Evolutionary conservation across 2,329 filamentous ascomycete genomes (phyloP).

Genomic region (Nemania sp.): DNA sequence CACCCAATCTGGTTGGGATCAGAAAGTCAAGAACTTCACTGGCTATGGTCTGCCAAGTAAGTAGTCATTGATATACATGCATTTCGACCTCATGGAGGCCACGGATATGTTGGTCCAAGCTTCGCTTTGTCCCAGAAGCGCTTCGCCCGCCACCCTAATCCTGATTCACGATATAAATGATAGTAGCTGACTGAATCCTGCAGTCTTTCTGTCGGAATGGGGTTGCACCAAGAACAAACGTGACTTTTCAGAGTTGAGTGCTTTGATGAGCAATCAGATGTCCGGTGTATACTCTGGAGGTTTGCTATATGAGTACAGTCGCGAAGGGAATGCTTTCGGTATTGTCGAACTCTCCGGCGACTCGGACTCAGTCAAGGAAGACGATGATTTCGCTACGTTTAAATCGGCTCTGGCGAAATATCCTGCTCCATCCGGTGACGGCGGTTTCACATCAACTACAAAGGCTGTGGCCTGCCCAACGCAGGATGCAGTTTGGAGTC

Average conservation of each 20-base stretch:
- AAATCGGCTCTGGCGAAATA: constrained; percentile 52
- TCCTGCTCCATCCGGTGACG: constrained; percentile 54
- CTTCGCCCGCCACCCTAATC: too few species aligned
- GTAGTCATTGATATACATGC: not conserved
- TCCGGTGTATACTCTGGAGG: constrained; percentile 90
- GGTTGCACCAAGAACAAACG: constrained; percentile 85
- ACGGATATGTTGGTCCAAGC: not conserved
- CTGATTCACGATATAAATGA: not conserved
- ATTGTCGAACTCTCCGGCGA: constrained; percentile 68
- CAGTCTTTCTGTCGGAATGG: constrained; percentile 88
- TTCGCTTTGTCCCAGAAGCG: not conserved
- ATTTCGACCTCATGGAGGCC: not conserved
- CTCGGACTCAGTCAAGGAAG: constrained; percentile 57
- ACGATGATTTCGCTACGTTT: constrained; percentile 63
- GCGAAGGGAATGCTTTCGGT: constrained; percentile 78
- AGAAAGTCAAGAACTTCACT: constrained; percentile 86
- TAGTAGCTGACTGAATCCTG: not conserved
- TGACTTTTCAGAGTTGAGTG: constrained; percentile 75
- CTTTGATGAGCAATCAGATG: constrained; percentile 84
- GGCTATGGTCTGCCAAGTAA: constrained; percentile 76
- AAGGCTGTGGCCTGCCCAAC: constrained; percentile 54
- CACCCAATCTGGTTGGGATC: constrained; percentile 74
- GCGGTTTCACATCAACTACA: constrained; percentile 53
- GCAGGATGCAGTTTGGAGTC: constrained; percentile 53
- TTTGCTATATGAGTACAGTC: constrained; percentile 91